Percentiles rank a stretch among this genome's conserved stretches.
These are phyloP conservation scores for Medicago truncatula DNA, from an alignment of 306 rosid genomes.

Conservation along the genomic window MtrunA17r5.0-ANR NC_053043.1:11457001-11457500, in stretches of 20 bases:
- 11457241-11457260: background rate
- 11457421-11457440: constrained; percentile 56
- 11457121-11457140: background rate
- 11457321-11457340: background rate
- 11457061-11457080: background rate
- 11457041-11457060: background rate
- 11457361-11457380: constrained; percentile 28
- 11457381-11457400: constrained; percentile 30
- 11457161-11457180: background rate
- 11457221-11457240: background rate
- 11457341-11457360: constrained; percentile 3
- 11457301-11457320: background rate
- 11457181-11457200: constrained; percentile 9
- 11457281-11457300: background rate
- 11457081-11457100: constrained; percentile 8
- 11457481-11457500: constrained; percentile 51
- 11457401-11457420: constrained; percentile 21
- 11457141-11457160: constrained; percentile 10
- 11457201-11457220: constrained; percentile 1
- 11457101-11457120: background rate
- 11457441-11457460: constrained; percentile 78
- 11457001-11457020: constrained; percentile 4
- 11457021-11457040: background rate
- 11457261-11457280: background rate
- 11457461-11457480: constrained; percentile 69